Conservation (phyloP, 192 early-diverging fungal genomes). For the Rhizophagus sp. region DNA sequence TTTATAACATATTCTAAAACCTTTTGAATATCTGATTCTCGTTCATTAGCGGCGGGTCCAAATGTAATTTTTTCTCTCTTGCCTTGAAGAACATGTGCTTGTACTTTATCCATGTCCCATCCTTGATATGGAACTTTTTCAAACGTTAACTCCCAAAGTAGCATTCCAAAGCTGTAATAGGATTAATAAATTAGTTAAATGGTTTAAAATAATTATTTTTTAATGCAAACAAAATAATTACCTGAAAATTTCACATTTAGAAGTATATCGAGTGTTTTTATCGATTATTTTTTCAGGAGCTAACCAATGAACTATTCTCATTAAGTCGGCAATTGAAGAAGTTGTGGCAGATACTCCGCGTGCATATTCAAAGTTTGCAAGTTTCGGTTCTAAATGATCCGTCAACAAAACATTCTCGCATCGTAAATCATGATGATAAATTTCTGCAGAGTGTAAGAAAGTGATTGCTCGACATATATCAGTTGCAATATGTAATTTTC, state of each 20-base stretch:
- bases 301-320: conserved; percentile 9
- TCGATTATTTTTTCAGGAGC: conserved; percentile 10
- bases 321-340: background rate
- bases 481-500: background rate
- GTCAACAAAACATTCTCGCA: conserved; percentile 21
- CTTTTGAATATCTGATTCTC: background rate
- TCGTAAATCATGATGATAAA: conserved; percentile 13
- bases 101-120: background rate
- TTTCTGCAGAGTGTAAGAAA: background rate
- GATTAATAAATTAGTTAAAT: no score
- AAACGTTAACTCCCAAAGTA: conserved; percentile 15
- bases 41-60: background rate
- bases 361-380: conserved; percentile 15
- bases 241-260: conserved; percentile 23
- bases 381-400: background rate
- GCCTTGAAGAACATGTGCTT: background rate
- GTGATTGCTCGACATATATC: background rate
- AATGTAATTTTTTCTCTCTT: background rate
- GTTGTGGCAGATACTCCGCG: background rate
- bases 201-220: background rate
- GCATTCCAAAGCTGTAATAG: conserved; percentile 11
- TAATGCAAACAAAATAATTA: background rate
- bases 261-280: background rate
- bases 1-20: background rate
- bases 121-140: conserved; percentile 2